phyloP scores from a whole-genome alignment of 2,329 filamentous ascomycete species.

The Hypomyces perniciosus region DNA sequence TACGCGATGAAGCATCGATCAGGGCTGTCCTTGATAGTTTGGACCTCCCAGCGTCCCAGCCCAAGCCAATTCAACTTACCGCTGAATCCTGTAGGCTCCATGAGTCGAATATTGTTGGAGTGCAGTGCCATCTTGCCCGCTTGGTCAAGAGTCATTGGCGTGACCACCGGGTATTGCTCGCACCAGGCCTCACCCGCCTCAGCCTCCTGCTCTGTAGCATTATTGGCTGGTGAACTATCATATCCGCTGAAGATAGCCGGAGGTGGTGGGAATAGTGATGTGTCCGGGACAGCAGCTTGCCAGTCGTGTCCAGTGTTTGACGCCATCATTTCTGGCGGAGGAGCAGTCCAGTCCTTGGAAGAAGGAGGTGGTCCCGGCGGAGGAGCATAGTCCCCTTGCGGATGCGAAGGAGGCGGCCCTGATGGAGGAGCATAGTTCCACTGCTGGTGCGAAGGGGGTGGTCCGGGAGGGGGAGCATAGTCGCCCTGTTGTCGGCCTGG shows the following conservation, averaged over 20 bases:
- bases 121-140: constrained; percentile 42
- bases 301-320: constrained; percentile 52
- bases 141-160: constrained; percentile 44
- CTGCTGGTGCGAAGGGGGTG: constrained; percentile 21
- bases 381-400: constrained; percentile 19
- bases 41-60: constrained; percentile 47
- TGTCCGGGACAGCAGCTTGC: constrained; percentile 66
- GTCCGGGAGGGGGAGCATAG: constrained; percentile 25
- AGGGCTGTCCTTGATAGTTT: constrained; percentile 36
- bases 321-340: constrained; percentile 33
- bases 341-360: constrained; percentile 24
- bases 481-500: constrained; percentile 16
- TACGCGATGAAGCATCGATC: constrained; percentile 63
- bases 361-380: constrained; percentile 26
- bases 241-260: constrained; percentile 60
- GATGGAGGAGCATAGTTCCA: constrained; percentile 25
- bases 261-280: constrained; percentile 64
- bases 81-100: constrained; percentile 43
- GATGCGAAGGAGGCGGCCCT: constrained; percentile 31
- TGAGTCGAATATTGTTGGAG: constrained; percentile 47
- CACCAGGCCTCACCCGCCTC: constrained; percentile 64
- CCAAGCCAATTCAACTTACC: constrained; percentile 40
- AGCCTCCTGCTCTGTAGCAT: constrained; percentile 60
- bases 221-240: constrained; percentile 61
- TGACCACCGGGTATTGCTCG: constrained; percentile 49